phyloP scores from a whole-genome alignment of 441 rosid genomes.

The Mallotus repandus region DNA sequence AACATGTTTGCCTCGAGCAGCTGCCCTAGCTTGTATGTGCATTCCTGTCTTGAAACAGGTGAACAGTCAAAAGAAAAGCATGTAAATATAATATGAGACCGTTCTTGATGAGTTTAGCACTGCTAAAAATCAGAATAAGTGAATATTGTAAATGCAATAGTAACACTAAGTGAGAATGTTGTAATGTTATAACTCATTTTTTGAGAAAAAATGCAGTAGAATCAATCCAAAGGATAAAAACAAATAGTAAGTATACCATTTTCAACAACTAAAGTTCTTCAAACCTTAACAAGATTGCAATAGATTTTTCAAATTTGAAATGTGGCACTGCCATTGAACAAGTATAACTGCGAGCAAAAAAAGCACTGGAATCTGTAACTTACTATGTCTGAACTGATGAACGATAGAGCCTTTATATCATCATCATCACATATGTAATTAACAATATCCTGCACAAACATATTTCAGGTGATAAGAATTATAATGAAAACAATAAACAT shows the following conservation, averaged over 20 bases:
- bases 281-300: constrained; percentile 4
- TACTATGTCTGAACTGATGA: constrained; percentile 26
- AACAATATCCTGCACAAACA: constrained; percentile 27
- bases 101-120: background rate
- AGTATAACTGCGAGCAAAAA: background rate
- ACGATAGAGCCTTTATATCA: constrained; percentile 30
- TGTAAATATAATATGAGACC: background rate
- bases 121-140: background rate
- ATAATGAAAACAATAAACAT: background rate
- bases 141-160: background rate
- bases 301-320: background rate
- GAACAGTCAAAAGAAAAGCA: constrained; percentile 4
- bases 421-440: constrained; percentile 31
- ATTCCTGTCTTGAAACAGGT: constrained; percentile 63
- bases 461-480: background rate
- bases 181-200: background rate
- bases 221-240: background rate
- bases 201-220: background rate
- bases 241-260: constrained; percentile 2
- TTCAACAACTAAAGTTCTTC: background rate
- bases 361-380: constrained; percentile 9
- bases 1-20: constrained; percentile 89
- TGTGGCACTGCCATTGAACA: background rate
- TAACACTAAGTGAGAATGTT: background rate
- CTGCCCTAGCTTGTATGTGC: constrained; percentile 86